Base-by-base conservation (phyloP, 2,329 filamentous ascomycete species). In the Monilinia laxa region DNA sequence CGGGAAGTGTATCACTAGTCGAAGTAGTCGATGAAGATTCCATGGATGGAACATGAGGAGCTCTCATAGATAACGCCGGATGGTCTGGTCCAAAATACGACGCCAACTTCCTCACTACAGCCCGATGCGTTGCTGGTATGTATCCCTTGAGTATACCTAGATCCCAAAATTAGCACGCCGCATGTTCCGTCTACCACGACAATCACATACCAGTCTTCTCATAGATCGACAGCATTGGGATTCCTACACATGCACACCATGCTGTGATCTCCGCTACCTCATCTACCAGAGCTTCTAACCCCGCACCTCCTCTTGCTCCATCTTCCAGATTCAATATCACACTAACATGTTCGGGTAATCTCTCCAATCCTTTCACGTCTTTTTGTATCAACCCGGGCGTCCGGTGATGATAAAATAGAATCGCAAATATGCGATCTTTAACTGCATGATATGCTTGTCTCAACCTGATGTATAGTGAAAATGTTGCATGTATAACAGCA, bases 361-460 rank as follows among this genome's bases (percentile, higher is more conserved):
- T 87, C 67, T 82, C 84, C 67, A 99, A 79, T 12, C 84, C 83
- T 77, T 87, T 87, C 35, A 98, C 89, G 79, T 99, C 95, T 74
- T 90, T 89, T 75, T 90, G 88, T 72, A 99, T 97, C 76, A 97
- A 87, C 76, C 96, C 92, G 10, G 95, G 95, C 0, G 94, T 96
- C 63, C 92, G 91, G 78, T 99, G 95, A 80, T 99, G 96, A 80
- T 99, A 95, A 78, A 94, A 93, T 65, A 96, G 83, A 69, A 98
- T 85, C 12, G 92, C 91, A 64, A 92, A 86, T 70, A 94, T 81
- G 68, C 91, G 88, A 77, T 95, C 90, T 72, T 87, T 82, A 60
- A 96, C 84, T 11, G 89, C 86, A 77, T 94, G 90, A 80, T 92
- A 95, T 65, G 87, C 86, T 76, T 92, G 88, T 67, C 93, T 88